phyloP scores from a whole-genome alignment of 2,329 filamentous ascomycete genomes.

The Sporothrix dimorphospora region DNA sequence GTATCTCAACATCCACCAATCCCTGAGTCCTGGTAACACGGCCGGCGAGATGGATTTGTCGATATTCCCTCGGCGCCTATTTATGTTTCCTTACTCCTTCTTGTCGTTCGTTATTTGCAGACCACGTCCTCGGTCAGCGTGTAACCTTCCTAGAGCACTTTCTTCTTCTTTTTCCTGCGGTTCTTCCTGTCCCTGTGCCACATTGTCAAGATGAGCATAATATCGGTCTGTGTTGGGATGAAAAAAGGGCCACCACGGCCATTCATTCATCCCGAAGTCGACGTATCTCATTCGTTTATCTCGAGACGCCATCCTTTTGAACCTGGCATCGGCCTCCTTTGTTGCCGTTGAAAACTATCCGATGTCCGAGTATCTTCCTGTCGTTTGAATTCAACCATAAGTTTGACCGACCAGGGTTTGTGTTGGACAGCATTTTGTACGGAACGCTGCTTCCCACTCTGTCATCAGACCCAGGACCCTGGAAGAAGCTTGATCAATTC shows the following conservation, averaged over 20 bases:
- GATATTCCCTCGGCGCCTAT: neutral
- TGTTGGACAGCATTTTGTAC: neutral
- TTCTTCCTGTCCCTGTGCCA: neutral
- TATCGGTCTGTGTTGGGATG: neutral
- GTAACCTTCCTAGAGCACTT: no score
- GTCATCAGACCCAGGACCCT: neutral
- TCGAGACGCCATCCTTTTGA: neutral
- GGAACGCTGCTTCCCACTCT: neutral
- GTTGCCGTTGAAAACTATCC: neutral
- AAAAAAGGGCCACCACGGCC: neutral
- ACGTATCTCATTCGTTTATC: neutral
- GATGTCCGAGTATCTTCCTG: neutral
- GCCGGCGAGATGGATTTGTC: neutral
- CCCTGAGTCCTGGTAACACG: slow-evolving; percentile 21
- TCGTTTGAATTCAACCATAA: neutral
- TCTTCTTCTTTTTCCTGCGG: no score
- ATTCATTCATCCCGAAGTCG: neutral
- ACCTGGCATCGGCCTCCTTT: neutral
- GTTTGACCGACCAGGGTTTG: neutral
- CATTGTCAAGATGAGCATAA: neutral
- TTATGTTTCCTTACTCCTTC: neutral
- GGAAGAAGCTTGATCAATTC: neutral
- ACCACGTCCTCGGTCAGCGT: no score
- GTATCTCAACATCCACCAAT: slow-evolving; percentile 10
- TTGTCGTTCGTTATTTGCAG: neutral